Evolutionary conservation across 2,329 filamentous ascomycete species (phyloP).

Genomic region (Xenoacremonium recifei): DNA sequence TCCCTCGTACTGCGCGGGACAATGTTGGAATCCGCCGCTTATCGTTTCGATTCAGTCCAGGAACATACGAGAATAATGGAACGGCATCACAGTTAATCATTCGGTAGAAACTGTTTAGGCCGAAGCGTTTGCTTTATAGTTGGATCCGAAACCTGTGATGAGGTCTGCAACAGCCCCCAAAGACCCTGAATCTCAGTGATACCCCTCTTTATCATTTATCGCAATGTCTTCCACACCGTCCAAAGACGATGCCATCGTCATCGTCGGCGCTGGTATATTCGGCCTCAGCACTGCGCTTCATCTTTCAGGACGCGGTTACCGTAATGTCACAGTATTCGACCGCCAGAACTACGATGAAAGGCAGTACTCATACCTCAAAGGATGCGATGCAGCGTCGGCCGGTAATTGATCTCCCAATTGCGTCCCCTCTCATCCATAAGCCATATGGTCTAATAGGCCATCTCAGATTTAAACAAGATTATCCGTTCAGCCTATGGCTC

Average conservation of each 20-base stretch:
- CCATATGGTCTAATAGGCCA: background rate
- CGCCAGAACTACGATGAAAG: slow-evolving; percentile 39
- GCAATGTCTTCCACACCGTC: too few relatives aligned
- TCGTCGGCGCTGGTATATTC: slow-evolving; percentile 22
- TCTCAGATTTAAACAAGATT: slow-evolving; percentile 39
- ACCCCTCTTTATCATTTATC: too few relatives aligned
- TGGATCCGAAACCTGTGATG: too few relatives aligned
- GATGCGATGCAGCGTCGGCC: slow-evolving; percentile 41
- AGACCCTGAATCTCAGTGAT: too few relatives aligned
- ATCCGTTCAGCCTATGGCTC: slow-evolving; percentile 37
- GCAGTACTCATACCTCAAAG: slow-evolving; percentile 39
- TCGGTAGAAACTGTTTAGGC: too few relatives aligned
- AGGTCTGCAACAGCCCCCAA: too few relatives aligned
- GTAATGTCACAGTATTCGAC: slow-evolving; percentile 47
- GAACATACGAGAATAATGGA: too few relatives aligned
- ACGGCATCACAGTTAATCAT: too few relatives aligned
- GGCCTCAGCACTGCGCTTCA: slow-evolving; percentile 34
- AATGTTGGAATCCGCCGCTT: too few relatives aligned
- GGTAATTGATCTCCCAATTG: slow-evolving; percentile 18
- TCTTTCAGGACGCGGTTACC: slow-evolving; percentile 39
- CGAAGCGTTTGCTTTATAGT: too few relatives aligned
- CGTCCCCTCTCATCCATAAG: background rate
- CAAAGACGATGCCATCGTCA: slow-evolving; percentile 10
- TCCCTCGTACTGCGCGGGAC: too few relatives aligned
- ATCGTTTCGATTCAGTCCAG: too few relatives aligned